These are phyloP conservation scores for Nemania serpens DNA, from an alignment of 2,329 filamentous ascomycete genomes.

Conservation along the genomic window DNA sequence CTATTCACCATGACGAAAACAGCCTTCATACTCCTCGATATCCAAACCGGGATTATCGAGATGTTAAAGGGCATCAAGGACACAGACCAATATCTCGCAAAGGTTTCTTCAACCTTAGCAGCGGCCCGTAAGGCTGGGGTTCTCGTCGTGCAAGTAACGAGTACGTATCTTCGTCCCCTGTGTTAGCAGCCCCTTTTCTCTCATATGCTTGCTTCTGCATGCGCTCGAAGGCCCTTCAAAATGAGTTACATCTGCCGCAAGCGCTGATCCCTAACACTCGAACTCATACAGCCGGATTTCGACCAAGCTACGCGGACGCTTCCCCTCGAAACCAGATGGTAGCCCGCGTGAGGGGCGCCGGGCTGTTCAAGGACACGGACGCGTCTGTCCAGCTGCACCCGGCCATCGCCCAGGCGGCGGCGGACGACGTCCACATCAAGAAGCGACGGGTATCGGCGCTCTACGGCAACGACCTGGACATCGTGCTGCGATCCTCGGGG, in stretches of 20 bases:
- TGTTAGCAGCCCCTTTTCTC: neutral
- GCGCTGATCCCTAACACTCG: neutral
- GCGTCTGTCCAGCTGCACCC: constrained; percentile 31
- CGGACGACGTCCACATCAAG: constrained; percentile 39
- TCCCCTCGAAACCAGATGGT: constrained; percentile 35
- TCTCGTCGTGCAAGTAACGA: constrained; percentile 42
- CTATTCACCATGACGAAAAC: constrained; percentile 35
- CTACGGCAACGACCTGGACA: constrained; percentile 42
- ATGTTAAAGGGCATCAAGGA: constrained; percentile 22
- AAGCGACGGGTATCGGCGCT: constrained; percentile 46
- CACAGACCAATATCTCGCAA: constrained; percentile 34
- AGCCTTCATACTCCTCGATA: constrained; percentile 44
- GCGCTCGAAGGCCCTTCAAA: too few relatives aligned
- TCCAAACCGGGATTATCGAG: constrained; percentile 41
- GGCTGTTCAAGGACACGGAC: constrained; percentile 36
- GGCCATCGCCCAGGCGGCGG: constrained; percentile 12
- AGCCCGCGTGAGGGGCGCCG: constrained; percentile 25
- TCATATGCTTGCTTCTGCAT: neutral
- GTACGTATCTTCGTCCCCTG: constrained; percentile 1
- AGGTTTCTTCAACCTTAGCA: constrained; percentile 28
- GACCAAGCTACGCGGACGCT: constrained; percentile 40
- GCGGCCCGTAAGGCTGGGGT: constrained; percentile 37
- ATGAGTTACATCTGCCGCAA: too few relatives aligned
- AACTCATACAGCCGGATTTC: constrained; percentile 34
- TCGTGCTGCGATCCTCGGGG: constrained; percentile 40